Conservation (phyloP, 1,284 basidiomycete species). For the Xerocomus minutiporus region DNA sequence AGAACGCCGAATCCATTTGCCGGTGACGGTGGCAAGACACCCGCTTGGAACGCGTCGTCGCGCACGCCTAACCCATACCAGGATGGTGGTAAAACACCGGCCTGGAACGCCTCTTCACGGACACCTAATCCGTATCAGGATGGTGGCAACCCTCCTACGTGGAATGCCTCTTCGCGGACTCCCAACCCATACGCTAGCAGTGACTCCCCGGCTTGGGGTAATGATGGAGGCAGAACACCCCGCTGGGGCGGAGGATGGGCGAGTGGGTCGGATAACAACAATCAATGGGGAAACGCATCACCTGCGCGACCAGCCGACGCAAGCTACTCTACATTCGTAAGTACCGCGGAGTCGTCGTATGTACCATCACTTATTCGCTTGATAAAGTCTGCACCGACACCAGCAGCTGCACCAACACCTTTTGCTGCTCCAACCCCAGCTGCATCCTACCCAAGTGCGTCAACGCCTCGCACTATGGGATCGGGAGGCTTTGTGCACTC, state of each 20-base stretch:
- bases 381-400: constrained; percentile 49
- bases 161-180: constrained; percentile 53
- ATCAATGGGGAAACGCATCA: constrained; percentile 33
- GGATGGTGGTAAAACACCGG: constrained; percentile 51
- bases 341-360: constrained; percentile 12
- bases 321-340: constrained; percentile 31
- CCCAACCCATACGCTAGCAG: constrained; percentile 49
- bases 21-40: constrained; percentile 55
- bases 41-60: constrained; percentile 46
- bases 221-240: constrained; percentile 41
- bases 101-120: constrained; percentile 50
- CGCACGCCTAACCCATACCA: constrained; percentile 70
- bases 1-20: constrained; percentile 68
- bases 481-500: constrained; percentile 22
- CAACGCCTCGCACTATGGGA: constrained; percentile 36
- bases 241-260: constrained; percentile 29
- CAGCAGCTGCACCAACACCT: constrained; percentile 53
- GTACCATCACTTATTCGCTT: background rate
- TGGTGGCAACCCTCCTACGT: constrained; percentile 50
- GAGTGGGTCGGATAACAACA: constrained; percentile 18
- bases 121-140: constrained; percentile 60
- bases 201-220: constrained; percentile 25
- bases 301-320: constrained; percentile 36
- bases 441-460: constrained; percentile 30
- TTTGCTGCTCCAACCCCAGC: constrained; percentile 35